Conservation (phyloP, 306 rosid species). For the Lathyrus tuberosus region DNA sequence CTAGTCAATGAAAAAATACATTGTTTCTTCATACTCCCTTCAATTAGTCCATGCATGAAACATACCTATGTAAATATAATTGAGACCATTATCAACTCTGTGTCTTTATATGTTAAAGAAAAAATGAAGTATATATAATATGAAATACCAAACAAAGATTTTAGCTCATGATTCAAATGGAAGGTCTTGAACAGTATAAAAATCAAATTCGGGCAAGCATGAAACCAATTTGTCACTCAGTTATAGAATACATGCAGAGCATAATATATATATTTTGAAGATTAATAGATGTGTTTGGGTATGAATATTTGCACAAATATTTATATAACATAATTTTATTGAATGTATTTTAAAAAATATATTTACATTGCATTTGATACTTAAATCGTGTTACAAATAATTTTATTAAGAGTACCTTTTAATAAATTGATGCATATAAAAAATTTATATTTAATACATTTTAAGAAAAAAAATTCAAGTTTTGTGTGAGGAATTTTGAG, state of each 20-base stretch:
- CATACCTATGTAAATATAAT: neutral
- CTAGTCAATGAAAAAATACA: slow-evolving; percentile 7
- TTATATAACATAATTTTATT: no score
- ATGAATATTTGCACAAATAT: no score
- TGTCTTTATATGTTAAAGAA: slow-evolving; percentile 5
- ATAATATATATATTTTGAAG: no score
- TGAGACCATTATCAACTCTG: slow-evolving; percentile 8
- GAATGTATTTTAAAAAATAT: no score
- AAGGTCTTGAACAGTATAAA: slow-evolving; percentile 23
- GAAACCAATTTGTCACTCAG: slow-evolving; percentile 11
- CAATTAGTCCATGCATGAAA: slow-evolving; percentile 14
- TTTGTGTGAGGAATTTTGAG: no score
- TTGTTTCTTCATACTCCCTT: slow-evolving; percentile 18
- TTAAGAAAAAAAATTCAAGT: no score
- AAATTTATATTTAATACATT: no score
- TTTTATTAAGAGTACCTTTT: no score
- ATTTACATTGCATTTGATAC: no score
- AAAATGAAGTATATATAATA: neutral
- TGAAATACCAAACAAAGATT: slow-evolving; percentile 29
- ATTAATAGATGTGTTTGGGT: no score
- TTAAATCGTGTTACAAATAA: no score
- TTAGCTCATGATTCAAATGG: slow-evolving; percentile 34
- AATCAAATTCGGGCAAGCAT: slow-evolving; percentile 10
- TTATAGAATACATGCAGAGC: slow-evolving; percentile 28
- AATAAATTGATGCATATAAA: no score